phyloP scores from a whole-genome alignment of 352 stramenopile species.

The Blastocystis sp. region DNA sequence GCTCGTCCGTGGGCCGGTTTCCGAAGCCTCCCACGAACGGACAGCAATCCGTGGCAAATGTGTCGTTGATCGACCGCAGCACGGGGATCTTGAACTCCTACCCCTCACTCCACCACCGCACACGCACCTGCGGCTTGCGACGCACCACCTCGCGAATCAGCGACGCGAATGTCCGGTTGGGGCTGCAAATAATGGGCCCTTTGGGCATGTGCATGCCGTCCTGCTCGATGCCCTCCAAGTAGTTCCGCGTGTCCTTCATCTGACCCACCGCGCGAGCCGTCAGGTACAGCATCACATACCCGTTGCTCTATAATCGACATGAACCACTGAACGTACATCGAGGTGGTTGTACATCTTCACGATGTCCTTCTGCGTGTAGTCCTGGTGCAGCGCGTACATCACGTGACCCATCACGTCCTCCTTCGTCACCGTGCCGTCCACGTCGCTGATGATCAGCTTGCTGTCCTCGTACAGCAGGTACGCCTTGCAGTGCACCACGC shows the following conservation, averaged over 20 bases:
- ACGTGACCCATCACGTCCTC: slow-evolving; percentile 73
- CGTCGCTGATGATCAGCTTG: slow-evolving; percentile 62
- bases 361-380: slow-evolving; percentile 71
- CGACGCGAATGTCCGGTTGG: slow-evolving; percentile 59
- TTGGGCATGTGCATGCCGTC: slow-evolving; percentile 57
- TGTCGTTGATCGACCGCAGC: slow-evolving; percentile 46
- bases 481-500: slow-evolving; percentile 27
- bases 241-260: slow-evolving; percentile 72
- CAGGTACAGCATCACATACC: slow-evolving; percentile 67
- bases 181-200: slow-evolving; percentile 67
- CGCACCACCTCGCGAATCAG: slow-evolving; percentile 71
- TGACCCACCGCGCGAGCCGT: slow-evolving; percentile 70
- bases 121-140: slow-evolving; percentile 33
- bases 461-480: slow-evolving; percentile 34
- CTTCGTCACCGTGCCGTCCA: slow-evolving; percentile 70
- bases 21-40: slow-evolving; percentile 61
- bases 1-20: slow-evolving; percentile 52
- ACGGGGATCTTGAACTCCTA: slow-evolving; percentile 71
- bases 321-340: background rate
- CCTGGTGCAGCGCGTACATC: slow-evolving; percentile 69
- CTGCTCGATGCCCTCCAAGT: slow-evolving; percentile 67
- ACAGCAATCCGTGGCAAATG: slow-evolving; percentile 1
- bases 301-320: slow-evolving; percentile 8
- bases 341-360: slow-evolving; percentile 57
- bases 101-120: background rate